Percentiles rank a stretch among this genome's conserved stretches.
These are phyloP conservation scores for Tetraselmis striata DNA, from an alignment of 139 green algal species.

Conservation along the genomic window DNA sequence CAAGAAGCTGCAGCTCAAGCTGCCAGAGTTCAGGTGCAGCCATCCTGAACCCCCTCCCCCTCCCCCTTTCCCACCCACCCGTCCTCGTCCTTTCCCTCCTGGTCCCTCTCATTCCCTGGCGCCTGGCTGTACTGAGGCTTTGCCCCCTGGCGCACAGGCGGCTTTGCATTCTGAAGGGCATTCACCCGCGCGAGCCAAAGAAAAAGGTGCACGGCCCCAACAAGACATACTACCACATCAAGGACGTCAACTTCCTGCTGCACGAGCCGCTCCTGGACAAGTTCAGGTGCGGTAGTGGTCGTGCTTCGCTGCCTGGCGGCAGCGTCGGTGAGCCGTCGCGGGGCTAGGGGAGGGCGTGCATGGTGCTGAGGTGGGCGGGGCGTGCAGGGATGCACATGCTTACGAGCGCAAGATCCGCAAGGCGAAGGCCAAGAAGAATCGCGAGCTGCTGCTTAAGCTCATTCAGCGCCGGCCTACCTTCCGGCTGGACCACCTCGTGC, in stretches of 20 bases:
- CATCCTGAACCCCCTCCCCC: background rate
- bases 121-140: too few species aligned
- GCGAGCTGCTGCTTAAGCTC: slow-evolving; percentile 37
- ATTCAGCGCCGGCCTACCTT: slow-evolving; percentile 54
- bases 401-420: slow-evolving; percentile 70
- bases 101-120: background rate
- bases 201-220: slow-evolving; percentile 88
- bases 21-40: slow-evolving; percentile 90
- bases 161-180: slow-evolving; percentile 97
- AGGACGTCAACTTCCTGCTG: slow-evolving; percentile 93
- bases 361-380: too few species aligned
- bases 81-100: too few species aligned
- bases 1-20: slow-evolving; percentile 91
- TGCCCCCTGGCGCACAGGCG: too few species aligned
- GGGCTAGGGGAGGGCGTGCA: too few species aligned
- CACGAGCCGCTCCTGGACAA: slow-evolving; percentile 93
- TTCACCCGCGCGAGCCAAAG: slow-evolving; percentile 94
- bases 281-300: slow-evolving; percentile 64
- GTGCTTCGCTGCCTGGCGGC: too few species aligned
- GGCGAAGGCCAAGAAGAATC: slow-evolving; percentile 72
- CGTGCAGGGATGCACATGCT: slow-evolving; percentile 5
- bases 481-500: slow-evolving; percentile 89
- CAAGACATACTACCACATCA: slow-evolving; percentile 99
- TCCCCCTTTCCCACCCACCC: background rate
- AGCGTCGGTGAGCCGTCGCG: too few species aligned